Conservation (phyloP, 2,329 filamentous ascomycete species). For the Hymenoscyphus scutula region DNA sequence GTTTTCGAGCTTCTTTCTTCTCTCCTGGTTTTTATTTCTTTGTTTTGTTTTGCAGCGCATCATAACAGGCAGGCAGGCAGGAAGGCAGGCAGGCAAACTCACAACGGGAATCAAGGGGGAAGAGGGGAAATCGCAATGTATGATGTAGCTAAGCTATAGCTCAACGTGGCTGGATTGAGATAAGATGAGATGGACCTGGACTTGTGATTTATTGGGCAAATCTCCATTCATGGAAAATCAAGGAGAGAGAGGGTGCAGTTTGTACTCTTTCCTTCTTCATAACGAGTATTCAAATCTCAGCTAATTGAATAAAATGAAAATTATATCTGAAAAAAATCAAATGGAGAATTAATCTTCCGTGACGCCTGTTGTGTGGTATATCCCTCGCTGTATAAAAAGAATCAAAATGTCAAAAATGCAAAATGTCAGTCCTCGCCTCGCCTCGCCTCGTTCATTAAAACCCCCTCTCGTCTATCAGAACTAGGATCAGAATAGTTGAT, state of each 20-base stretch:
- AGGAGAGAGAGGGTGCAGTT: not conserved
- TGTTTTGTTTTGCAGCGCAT: slow-evolving; percentile 7
- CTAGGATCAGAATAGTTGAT: not conserved
- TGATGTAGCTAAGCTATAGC: not conserved
- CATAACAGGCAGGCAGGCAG: too few relatives aligned
- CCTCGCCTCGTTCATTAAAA: not conserved
- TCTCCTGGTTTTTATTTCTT: not conserved
- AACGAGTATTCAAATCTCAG: not conserved
- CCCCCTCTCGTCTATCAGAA: not conserved
- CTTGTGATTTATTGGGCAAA: not conserved
- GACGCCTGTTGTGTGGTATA: slow-evolving; percentile 7
- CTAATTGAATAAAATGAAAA: not conserved
- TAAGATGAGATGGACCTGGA: not conserved
- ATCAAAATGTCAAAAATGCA: too few relatives aligned
- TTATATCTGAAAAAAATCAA: not conserved
- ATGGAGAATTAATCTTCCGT: not conserved
- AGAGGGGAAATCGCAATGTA: not conserved
- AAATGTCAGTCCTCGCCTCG: slow-evolving; percentile 2
- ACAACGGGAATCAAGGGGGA: too few relatives aligned
- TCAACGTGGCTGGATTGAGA: too few relatives aligned
- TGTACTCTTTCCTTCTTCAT: too few relatives aligned
- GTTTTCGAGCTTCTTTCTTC: not conserved
- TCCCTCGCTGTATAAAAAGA: slow-evolving; percentile 2
- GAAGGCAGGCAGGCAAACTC: not conserved
- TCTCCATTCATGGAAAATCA: slow-evolving; percentile 1